Evolutionary conservation across 768 basidiomycete species (phyloP).

Genomic region (Chlorophyllum brunneum): DNA sequence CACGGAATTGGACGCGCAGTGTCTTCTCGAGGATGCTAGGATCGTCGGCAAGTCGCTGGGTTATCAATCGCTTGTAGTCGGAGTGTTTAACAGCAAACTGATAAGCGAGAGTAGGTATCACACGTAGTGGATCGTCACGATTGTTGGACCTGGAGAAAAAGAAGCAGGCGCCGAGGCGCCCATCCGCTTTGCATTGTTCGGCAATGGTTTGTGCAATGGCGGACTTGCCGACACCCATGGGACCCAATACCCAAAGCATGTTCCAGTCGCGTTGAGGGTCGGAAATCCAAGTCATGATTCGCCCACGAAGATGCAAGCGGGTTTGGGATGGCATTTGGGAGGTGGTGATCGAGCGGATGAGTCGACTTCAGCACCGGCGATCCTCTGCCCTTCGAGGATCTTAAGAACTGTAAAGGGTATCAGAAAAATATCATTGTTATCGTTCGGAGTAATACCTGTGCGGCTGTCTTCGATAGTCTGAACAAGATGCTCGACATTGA

Average conservation of each 20-base stretch:
- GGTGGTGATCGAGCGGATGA: slow-evolving; percentile 7
- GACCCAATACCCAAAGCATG: slow-evolving; percentile 3
- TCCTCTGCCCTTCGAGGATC: too few species aligned
- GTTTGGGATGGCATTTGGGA: slow-evolving; percentile 8
- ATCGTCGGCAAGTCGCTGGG: not conserved
- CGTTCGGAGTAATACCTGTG: too few species aligned
- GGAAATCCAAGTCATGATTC: not conserved
- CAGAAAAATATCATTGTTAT: too few species aligned
- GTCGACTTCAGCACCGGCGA: not conserved
- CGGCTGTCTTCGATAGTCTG: too few species aligned
- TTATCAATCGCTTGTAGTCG: not conserved
- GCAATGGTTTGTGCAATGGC: slow-evolving; percentile 5
- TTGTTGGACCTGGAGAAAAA: not conserved
- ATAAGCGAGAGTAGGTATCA: slow-evolving; percentile 8
- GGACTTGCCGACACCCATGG: slow-evolving; percentile 7
- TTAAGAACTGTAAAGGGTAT: too few species aligned
- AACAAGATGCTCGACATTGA: too few species aligned
- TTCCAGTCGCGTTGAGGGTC: not conserved
- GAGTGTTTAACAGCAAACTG: not conserved
- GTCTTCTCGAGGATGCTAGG: not conserved
- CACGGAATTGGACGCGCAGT: not conserved
- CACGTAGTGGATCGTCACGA: not conserved
- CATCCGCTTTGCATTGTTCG: not conserved
- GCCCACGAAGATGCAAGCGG: not conserved
- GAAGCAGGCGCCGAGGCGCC: slow-evolving; percentile 1